phyloP scores from a whole-genome alignment of 2,329 filamentous ascomycete genomes.

The Sporothrix sp. region DNA sequence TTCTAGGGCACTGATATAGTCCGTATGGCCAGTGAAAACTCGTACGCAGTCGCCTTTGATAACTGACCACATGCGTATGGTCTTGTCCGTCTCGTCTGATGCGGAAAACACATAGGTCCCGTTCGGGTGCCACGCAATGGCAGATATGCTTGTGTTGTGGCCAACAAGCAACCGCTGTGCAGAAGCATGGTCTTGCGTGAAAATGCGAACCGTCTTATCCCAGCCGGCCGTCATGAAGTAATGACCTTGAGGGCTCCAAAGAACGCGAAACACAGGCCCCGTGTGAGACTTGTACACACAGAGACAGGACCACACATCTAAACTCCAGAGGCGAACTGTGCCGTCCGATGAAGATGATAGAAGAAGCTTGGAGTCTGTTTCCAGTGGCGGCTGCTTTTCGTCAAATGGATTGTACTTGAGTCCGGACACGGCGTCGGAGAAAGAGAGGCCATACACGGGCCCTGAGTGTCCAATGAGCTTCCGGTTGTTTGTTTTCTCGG shows the following conservation, averaged over 20 bases:
- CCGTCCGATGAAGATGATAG: slow-evolving; percentile 82
- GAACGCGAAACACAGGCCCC: slow-evolving; percentile 76
- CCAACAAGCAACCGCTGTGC: slow-evolving; percentile 81
- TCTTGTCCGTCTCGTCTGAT: slow-evolving; percentile 75
- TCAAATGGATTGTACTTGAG: slow-evolving; percentile 41
- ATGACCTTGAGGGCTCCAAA: slow-evolving; percentile 88
- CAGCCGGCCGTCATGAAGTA: slow-evolving; percentile 85
- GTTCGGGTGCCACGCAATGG: slow-evolving; percentile 90
- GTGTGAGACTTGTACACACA: slow-evolving; percentile 92
- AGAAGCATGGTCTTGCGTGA: slow-evolving; percentile 87
- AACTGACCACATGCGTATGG: slow-evolving; percentile 96
- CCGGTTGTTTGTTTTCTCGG: slow-evolving; percentile 53
- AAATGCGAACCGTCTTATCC: slow-evolving; percentile 83
- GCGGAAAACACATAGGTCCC: slow-evolving; percentile 89
- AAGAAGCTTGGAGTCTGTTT: slow-evolving; percentile 60
- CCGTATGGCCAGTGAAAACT: slow-evolving; percentile 83
- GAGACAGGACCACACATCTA: slow-evolving; percentile 85
- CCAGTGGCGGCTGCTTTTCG: slow-evolving; percentile 34
- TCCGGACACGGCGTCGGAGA: slow-evolving; percentile 61
- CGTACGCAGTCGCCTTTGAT: slow-evolving; percentile 77
- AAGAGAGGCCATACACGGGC: slow-evolving; percentile 80
- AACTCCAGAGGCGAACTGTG: slow-evolving; percentile 82
- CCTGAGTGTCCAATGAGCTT: slow-evolving; percentile 82
- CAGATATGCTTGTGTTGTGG: slow-evolving; percentile 87
- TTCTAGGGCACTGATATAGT: slow-evolving; percentile 74